Base-by-base conservation (phyloP, 352 stramenopile genomes). In the Phytophthora constricta region DNA sequence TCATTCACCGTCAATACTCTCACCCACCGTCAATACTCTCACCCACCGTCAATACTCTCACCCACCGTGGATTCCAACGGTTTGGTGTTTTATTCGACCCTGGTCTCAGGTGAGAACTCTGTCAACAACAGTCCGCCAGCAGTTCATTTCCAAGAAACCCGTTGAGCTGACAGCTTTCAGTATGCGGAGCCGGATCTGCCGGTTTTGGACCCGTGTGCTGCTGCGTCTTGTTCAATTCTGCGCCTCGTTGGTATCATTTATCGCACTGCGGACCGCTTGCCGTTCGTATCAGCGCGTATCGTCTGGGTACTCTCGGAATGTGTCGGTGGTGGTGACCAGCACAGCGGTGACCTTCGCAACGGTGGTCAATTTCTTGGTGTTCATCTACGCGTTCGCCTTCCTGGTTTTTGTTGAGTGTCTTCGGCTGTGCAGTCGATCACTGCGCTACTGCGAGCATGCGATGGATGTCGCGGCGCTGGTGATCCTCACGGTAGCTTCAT, bases 151-250 rank as follows among this genome's bases (percentile, higher is more conserved):
- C n/a, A n/a, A n/a, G n/a, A n/a, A n/a, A n/a, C n/a, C n/a, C n/a
- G n/a, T n/a, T n/a, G n/a, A n/a, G n/a, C n/a, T n/a, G n/a, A n/a
- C n/a, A n/a, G n/a, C n/a, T n/a, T n/a, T n/a, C n/a, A n/a, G n/a
- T n/a, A n/a, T n/a, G n/a, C n/a, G n/a, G n/a, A n/a, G n/a, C 43
- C 31, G 53, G 1, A 26, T 73, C 13, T 71, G 62, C 17, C 57
- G 67, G 34, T 57, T 84, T 5, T 77, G 60, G 51, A 66, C 72
- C 33, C 77, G 80, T 4, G 62, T 79, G 65, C 13, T 87, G 13
- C 62, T 93, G 34, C 85, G 85, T 46, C 70, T 90, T 43, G 61
- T 91, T 39, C 79, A 93, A 53, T 90, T 90, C 51, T 62, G 67
- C 27, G 74, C 70, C 68, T 86, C 73, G 46, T 47, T 93, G 17